Base-by-base conservation (phyloP, 805 yeast species). In the Spathaspora arborariae region DNA sequence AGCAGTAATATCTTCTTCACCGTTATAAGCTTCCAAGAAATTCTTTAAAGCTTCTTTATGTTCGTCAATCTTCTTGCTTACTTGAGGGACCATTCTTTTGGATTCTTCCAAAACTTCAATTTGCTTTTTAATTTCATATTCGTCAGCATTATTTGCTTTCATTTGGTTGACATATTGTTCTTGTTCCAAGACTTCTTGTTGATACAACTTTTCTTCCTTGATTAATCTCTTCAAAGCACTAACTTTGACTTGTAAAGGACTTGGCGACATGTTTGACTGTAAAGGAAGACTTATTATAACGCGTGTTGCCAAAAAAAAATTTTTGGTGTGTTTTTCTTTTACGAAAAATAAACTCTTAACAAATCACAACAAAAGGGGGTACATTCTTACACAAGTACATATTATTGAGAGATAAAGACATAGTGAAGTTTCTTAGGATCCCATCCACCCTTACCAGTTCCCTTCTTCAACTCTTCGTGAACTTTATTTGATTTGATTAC, bases 161-260 rank as follows among this genome's bases (percentile, higher is more conserved):
- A 84, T 64, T 40, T 64, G 59, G 16, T 67, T 74, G n/a, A 85
- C 74, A 46, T 64, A 67, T 7, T 62, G 61, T 39, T 74, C 67
- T 51, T 84, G 85, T 41, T 81, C 83, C 13, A 60, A 61, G 33
- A 78, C 70, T 56, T 88, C 96, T 46, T 74, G 69, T 20, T 74
- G 67, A 59, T 88, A 88, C 27, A 79, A 68, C 10, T 58, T 58
- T 51, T 82, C 82, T 59, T 89, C 96, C 53, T 85, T 85, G 35
- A 82, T 56, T 13, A 89, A 68, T 51, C 96, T 74, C 49, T 76
- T 74, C 43, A 88, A 70, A 1, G 96, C 90, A 48, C 77, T 80
- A 33, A 78, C 73, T 55, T 86, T 87, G 60, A 88, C 85, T 56
- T 84, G 86, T 36, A 86, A 65, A 49, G 75, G 81, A 1, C 88